Percentiles rank a stretch among this genome's conserved stretches.
Conservation (phyloP, 2,329 filamentous ascomycete species). For the Aspergillaceae sp. region DNA sequence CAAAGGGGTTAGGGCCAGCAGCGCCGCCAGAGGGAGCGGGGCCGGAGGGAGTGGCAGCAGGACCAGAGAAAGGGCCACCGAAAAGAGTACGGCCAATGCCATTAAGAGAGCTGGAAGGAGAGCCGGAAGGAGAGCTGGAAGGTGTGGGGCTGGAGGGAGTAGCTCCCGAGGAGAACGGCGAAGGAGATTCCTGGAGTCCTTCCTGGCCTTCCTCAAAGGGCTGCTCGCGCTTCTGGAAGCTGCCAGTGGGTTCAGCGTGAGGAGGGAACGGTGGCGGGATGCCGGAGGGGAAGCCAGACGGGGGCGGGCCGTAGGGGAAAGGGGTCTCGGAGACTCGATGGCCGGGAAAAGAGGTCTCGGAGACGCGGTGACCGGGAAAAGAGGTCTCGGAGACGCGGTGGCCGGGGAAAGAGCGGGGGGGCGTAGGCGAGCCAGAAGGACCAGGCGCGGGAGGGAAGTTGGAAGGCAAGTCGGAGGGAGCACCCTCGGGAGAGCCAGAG, state of each 20-base stretch:
- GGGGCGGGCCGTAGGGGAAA: not conserved
- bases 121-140: not conserved
- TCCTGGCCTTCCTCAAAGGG: not conserved
- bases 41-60: not conserved
- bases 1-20: not conserved
- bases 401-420: not conserved
- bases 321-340: too few species aligned
- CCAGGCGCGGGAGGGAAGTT: conserved; percentile 2
- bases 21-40: not conserved
- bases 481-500: conserved; percentile 2
- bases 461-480: conserved; percentile 3
- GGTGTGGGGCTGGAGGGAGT: not conserved
- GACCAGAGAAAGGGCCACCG: not conserved
- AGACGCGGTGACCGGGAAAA: too few species aligned
- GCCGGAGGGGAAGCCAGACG: not conserved
- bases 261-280: not conserved
- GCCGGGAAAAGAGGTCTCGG: too few species aligned
- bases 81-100: not conserved
- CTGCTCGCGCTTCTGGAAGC: conserved; percentile 2
- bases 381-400: not conserved
- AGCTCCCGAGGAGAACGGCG: not conserved
- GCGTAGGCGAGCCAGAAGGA: not conserved
- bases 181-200: not conserved
- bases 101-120: not conserved
- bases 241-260: not conserved